Percentiles rank a stretch among this genome's conserved stretches.
Conservation (phyloP, 169 alveolate genomes). For the Plasmodium knowlesi region DNA sequence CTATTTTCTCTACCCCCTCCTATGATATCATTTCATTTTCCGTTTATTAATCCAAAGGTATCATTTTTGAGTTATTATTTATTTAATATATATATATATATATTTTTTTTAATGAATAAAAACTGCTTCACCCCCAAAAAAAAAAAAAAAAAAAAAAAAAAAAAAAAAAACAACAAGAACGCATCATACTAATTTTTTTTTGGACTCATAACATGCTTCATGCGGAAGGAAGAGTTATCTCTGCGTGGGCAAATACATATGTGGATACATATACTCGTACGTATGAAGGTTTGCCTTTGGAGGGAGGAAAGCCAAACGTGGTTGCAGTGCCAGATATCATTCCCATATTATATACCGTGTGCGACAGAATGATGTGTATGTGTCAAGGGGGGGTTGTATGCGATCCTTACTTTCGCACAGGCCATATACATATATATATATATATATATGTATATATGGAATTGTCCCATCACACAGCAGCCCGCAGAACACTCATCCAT, state of each 20-base stretch:
- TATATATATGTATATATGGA: neutral
- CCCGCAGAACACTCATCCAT: neutral
- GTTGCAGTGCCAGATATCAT: neutral
- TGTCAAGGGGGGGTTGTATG: neutral
- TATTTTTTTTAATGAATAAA: conserved; percentile 7
- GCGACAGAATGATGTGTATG: neutral
- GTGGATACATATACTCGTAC: neutral
- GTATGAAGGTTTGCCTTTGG: neutral
- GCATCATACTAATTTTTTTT: neutral
- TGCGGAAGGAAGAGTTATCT: neutral
- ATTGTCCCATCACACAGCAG: neutral
- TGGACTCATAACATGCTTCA: neutral
- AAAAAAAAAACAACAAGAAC: neutral
- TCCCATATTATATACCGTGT: neutral
- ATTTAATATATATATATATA: neutral
- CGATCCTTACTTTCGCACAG: neutral
- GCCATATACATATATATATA: neutral
- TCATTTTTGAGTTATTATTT: conserved; percentile 4
- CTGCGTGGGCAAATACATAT: neutral
- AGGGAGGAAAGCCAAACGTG: neutral
- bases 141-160: neutral
- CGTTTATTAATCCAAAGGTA: conserved; percentile 5
- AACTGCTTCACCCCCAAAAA: neutral
- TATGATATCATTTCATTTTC: neutral
- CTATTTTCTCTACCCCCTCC: neutral